These are phyloP conservation scores for Halophytophthora polymorphica DNA, from an alignment of 352 stramenopile species.

Conservation along the genomic window DNA sequence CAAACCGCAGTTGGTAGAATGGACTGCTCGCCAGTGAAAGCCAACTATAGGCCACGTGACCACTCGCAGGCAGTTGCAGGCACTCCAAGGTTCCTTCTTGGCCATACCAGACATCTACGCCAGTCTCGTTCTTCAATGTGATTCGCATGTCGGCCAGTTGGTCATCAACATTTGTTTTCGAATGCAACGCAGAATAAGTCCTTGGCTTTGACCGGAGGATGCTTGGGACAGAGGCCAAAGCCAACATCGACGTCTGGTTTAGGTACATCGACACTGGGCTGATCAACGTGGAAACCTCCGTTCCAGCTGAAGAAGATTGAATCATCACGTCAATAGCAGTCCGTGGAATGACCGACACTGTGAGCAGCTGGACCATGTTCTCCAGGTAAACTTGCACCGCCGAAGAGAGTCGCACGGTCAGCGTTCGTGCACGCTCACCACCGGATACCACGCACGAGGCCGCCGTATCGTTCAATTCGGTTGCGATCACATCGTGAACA, in stretches of 20 bases:
- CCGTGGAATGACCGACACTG: slow-evolving; percentile 56
- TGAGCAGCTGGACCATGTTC: slow-evolving; percentile 72
- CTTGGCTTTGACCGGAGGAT: slow-evolving; percentile 22
- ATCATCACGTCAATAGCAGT: slow-evolving; percentile 46
- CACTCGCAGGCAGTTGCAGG: slow-evolving; percentile 29
- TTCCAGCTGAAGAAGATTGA: slow-evolving; percentile 22
- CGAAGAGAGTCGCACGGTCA: slow-evolving; percentile 39
- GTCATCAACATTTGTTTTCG: slow-evolving; percentile 9
- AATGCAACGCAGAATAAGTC: not conserved
- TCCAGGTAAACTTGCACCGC: slow-evolving; percentile 58
- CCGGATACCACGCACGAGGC: slow-evolving; percentile 30
- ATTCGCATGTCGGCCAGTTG: slow-evolving; percentile 63
- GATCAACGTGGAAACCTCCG: slow-evolving; percentile 47
- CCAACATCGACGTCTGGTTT: slow-evolving; percentile 66
- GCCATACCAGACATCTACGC: slow-evolving; percentile 52
- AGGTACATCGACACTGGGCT: slow-evolving; percentile 56
- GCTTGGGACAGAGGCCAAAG: slow-evolving; percentile 55
- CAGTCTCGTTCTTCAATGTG: slow-evolving; percentile 41
- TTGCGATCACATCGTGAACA: slow-evolving; percentile 57
- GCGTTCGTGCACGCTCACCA: slow-evolving; percentile 9
- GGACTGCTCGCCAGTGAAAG: slow-evolving; percentile 40
- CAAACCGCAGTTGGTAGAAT: slow-evolving; percentile 59
- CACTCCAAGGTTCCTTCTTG: slow-evolving; percentile 63
- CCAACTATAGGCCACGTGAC: slow-evolving; percentile 64
- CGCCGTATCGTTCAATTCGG: slow-evolving; percentile 41